A percentile compares a stretch with the other conserved stretches of the same genome.
Evolutionary conservation across 2,329 filamentous ascomycete species (phyloP).

Genomic region (Pseudogymnoascus sp.): DNA sequence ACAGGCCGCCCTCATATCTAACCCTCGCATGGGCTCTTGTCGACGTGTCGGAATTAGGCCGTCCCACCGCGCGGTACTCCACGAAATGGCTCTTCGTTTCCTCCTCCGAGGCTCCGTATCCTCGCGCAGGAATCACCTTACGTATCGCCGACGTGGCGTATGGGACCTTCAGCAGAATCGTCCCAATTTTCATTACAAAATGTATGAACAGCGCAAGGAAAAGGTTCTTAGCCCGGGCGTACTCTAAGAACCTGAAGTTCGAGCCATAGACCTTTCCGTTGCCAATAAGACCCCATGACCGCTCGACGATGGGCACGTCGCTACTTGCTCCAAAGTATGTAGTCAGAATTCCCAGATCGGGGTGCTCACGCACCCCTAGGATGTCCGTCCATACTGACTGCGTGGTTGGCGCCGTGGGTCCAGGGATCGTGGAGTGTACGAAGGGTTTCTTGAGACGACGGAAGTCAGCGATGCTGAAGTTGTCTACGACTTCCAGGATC

Average conservation of each 20-base stretch:
- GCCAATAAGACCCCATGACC: conserved; percentile 52
- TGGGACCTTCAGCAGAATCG: conserved; percentile 30
- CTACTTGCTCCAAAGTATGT: conserved; percentile 42
- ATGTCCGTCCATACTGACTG: conserved; percentile 37
- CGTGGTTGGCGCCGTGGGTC: conserved; percentile 23
- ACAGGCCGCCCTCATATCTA: conserved; percentile 52
- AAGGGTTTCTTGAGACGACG: conserved; percentile 40
- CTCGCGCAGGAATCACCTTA: conserved; percentile 42
- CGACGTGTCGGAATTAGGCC: conserved; percentile 42
- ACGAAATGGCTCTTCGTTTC: conserved; percentile 48
- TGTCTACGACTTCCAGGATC: conserved; percentile 49
- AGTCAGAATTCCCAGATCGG: conserved; percentile 47
- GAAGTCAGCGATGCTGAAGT: conserved; percentile 42
- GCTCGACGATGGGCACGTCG: conserved; percentile 48
- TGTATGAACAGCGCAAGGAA: conserved; percentile 43
- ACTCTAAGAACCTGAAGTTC: conserved; percentile 52
- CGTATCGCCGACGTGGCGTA: conserved; percentile 35
- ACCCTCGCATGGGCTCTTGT: conserved; percentile 44
- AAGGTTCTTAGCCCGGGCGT: conserved; percentile 42
- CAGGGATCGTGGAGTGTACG: conserved; percentile 47
- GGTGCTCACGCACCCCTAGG: conserved; percentile 41
- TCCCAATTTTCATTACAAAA: conserved; percentile 36
- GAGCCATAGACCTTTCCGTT: conserved; percentile 46
- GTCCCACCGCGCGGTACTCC: conserved; percentile 55
- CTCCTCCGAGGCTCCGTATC: conserved; percentile 46